Base-by-base conservation (phyloP, 768 basidiomycete genomes). In the Cystobasidium ongulense region DNA sequence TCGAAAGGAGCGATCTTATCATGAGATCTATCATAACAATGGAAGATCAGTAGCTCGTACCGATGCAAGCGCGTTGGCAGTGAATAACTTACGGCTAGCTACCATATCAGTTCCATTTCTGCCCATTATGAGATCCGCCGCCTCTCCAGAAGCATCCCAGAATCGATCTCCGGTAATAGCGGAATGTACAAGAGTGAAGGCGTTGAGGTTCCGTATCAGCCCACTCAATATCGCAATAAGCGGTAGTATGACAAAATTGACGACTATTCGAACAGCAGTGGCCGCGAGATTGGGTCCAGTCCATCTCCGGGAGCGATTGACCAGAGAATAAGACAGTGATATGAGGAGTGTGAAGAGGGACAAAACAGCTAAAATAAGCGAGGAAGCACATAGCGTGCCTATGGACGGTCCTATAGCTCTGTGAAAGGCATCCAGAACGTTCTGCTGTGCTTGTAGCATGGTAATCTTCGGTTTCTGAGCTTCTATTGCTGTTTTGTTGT, bases 21-120 rank as follows among this genome's bases (percentile, higher is more conserved):
- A 71, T 71, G 2, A 71, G 38, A 53, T 71, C 68, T 71, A 35
- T 15, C 13, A 33, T 50, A 50, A 33, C 18, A 38, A 54, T 8
- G 21, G 27, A 36, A 35, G 8, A 29, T 25, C 43, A 43, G 25
- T 10, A 29, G 68, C 31, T 27, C 1, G 35, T 38, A 27, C 11
- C 39, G 17, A 25, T 21, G 18, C 11, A 8, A 8, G 43, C 65
- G n/a, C 8, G 15, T 67, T 10, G 35, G 21, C 11, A 11, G 27
- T 18, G 23, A 27, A 33, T 7, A 10, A 67, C 65, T 67, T 23
- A 71, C 68, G 68, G n/a, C 33, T 54, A 5, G 68, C 68, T 33
- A 71, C 68, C 31, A 71, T 35, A 33, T 71, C 68, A 5, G 68
- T 71, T 10, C 68, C 68, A 17, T 71, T 36, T n/a, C 68, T 29